Base-by-base conservation (phyloP, 345 rosid species). In the Pseudoturritis turrita region DNA sequence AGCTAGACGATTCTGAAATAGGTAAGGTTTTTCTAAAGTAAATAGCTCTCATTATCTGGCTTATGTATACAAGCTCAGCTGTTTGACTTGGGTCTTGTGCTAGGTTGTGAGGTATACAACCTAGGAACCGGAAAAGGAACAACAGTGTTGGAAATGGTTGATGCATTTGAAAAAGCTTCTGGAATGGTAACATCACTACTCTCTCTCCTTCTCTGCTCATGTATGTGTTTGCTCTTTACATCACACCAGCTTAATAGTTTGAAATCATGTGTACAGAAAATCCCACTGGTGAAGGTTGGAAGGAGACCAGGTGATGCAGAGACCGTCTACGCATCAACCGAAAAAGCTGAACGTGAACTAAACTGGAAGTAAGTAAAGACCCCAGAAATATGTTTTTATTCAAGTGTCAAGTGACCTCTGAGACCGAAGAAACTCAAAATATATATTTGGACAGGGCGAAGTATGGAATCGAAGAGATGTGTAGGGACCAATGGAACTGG, bases 111-210 rank as follows among this genome's bases (percentile, higher is more conserved):
- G 82, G 97, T 91, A 47, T 95, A 86, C 83, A 95, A 95, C 79
- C 70, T 95, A 59, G 99, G 99, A 80, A 95, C 96, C 2, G 97
- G 99, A 3, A 91, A 87, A 72, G 99, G 99, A 79, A 89, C 97
- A 78, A 89, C 99, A 0, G 99, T 95, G 40, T 80, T 95, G 65
- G 99, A 95, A 81, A 95, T 95, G 97, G 99, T 95, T 60, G 71
- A 83, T 49, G 96, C 96, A 40, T 95, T 95, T 71, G 99, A 91
- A 71, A 95, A 85, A 77, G 96, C 93, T 46, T 95, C 96, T 49
- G 96, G 92, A 73, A 91, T 83, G 99, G 99, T 92, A 79, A 56
- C 19, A 56, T 28, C 9, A 71, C 59, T 46, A 55, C 46, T 57
- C 61, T 25, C 18, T 5, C 15, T 53, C 47, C 41, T 3, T 63